phyloP scores from a whole-genome alignment of 202 grass and related monocot species.

The Cymbopogon flexuosus region DNA sequence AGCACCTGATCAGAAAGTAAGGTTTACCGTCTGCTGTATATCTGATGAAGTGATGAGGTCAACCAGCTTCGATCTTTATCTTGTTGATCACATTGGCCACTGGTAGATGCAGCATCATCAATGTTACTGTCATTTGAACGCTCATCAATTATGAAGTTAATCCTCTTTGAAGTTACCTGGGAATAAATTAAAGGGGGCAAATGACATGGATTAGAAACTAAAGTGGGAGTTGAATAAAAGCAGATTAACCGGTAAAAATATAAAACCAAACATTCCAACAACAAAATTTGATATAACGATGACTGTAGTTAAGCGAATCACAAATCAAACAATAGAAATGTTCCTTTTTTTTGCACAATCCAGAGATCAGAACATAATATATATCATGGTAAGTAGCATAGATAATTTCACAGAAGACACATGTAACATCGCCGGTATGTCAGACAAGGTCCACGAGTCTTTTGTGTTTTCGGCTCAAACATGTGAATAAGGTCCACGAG shows the following conservation, averaged over 20 bases:
- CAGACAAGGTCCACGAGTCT: not conserved
- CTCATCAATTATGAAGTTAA: conserved; percentile 88
- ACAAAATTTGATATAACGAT: not conserved
- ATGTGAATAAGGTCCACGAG: not conserved
- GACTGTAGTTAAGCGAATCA: not conserved
- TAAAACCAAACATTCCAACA: conserved; percentile 2
- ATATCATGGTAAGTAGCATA: conserved; percentile 11
- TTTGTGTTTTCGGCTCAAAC: not conserved
- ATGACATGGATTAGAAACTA: conserved; percentile 31
- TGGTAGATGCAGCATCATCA: conserved; percentile 50
- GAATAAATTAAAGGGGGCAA: conserved; percentile 22
- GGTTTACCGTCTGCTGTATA: conserved; percentile 88
- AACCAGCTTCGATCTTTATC: conserved; percentile 98
- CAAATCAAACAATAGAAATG: not conserved
- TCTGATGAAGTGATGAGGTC: conserved; percentile 93
- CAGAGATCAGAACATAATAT: conserved; percentile 4
- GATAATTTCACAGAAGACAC: not conserved
- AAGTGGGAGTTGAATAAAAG: conserved; percentile 12
- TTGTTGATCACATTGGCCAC: conserved; percentile 53
- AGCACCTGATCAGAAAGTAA: conserved; percentile 29
- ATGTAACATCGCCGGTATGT: not conserved
- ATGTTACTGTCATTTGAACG: conserved; percentile 40
- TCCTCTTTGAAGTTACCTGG: conserved; percentile 95
- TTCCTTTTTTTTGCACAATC: not conserved
- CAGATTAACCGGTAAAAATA: not conserved